These are phyloP conservation scores for Populus pruinosa DNA, from an alignment of 345 rosid genomes.

Conservation along the genomic window DNA sequence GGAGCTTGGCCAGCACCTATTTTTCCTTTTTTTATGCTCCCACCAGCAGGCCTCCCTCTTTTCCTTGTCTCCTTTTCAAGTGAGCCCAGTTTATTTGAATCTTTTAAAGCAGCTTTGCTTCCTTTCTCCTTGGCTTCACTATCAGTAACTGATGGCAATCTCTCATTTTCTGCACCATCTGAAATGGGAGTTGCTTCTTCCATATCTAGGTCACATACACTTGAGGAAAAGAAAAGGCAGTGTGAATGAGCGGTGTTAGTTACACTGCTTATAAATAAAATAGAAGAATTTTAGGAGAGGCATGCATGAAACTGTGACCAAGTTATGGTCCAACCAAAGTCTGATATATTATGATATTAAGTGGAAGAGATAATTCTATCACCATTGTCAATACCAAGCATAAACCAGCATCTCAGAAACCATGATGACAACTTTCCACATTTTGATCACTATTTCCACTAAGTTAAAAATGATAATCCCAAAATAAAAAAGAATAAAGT, in stretches of 20 bases:
- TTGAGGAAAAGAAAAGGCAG: constrained; percentile 16
- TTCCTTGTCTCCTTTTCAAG: constrained; percentile 36
- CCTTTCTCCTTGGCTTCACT: constrained; percentile 14
- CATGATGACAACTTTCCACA: not conserved
- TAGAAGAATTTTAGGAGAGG: not conserved
- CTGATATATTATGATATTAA: not conserved
- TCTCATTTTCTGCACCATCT: constrained; percentile 16
- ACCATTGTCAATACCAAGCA: not conserved
- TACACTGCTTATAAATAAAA: not conserved
- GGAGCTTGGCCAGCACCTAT: constrained; percentile 22
- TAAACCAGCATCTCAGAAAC: not conserved
- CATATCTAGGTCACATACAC: constrained; percentile 35
- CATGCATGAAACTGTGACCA: too few species aligned
- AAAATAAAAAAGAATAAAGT: not conserved
- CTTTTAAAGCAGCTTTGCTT: not conserved
- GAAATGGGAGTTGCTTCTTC: constrained; percentile 20
- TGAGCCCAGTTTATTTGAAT: constrained; percentile 19
- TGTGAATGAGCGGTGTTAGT: not conserved
- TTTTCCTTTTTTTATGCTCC: constrained; percentile 42
- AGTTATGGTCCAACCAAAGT: not conserved
- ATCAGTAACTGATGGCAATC: constrained; percentile 3
- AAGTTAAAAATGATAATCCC: not conserved
- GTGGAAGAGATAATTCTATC: not conserved
- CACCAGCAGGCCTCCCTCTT: constrained; percentile 53
- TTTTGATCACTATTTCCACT: not conserved